phyloP scores from a whole-genome alignment of 2,329 filamentous ascomycete species.

The Parascedosporium putredinis region DNA sequence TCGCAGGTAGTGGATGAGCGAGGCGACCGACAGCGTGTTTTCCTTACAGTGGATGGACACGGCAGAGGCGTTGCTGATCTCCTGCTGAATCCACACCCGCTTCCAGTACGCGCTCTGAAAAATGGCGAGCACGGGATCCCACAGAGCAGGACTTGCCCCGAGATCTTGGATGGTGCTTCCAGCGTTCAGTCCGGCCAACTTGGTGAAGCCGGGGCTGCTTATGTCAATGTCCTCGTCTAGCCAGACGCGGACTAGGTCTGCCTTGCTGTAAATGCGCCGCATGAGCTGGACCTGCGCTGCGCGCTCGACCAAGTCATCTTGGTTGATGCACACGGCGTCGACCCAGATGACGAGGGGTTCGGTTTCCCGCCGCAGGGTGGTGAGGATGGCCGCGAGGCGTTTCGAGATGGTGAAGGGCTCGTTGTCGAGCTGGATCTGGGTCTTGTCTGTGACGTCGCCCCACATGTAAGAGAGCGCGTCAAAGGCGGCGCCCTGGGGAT shows the following conservation, averaged over 20 bases:
- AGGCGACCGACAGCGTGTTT: neutral
- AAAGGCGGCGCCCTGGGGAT: conserved; percentile 8
- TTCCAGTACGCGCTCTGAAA: neutral
- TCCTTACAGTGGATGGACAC: neutral
- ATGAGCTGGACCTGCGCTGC: conserved; percentile 18
- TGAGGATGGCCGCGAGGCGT: conserved; percentile 12
- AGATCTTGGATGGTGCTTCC: neutral
- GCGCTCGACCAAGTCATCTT: conserved; percentile 16
- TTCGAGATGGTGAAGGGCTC: conserved; percentile 8
- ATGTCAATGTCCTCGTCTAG: conserved; percentile 14
- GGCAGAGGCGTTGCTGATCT: neutral
- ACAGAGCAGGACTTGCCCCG: neutral
- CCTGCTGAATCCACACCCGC: neutral
- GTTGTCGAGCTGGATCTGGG: neutral
- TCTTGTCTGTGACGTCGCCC: conserved; percentile 10
- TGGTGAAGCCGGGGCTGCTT: neutral
- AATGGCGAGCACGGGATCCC: neutral
- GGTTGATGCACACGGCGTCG: conserved; percentile 23
- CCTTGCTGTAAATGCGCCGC: conserved; percentile 18
- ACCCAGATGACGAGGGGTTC: conserved; percentile 15
- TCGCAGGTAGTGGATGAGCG: neutral
- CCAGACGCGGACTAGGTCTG: conserved; percentile 18
- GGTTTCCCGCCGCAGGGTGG: conserved; percentile 8
- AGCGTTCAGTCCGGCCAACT: neutral
- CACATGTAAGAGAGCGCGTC: conserved; percentile 15